Percentiles rank a stretch among this genome's conserved stretches.
phyloP scores from a whole-genome alignment of 805 yeast species.

The Priceomyces fermenticarens region DNA sequence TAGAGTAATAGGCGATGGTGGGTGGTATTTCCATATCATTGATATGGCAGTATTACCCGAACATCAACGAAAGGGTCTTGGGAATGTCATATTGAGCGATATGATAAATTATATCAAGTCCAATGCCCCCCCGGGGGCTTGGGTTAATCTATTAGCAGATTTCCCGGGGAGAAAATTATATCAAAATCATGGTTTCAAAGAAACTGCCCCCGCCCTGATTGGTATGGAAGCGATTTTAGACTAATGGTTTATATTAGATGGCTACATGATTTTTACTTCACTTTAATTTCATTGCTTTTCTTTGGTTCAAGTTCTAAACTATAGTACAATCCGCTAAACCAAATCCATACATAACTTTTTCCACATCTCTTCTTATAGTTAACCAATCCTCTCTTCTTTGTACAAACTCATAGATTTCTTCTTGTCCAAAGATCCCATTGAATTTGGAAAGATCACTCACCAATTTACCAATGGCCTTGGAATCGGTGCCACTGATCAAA shows the following conservation, averaged over 20 bases:
- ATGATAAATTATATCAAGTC: conserved; percentile 3
- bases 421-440: conserved; percentile 86
- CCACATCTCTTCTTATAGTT: conserved; percentile 71
- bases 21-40: conserved; percentile 6
- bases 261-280: too few relatives aligned
- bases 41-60: conserved; percentile 8
- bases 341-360: conserved; percentile 91
- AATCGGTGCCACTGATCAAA: conserved; percentile 65
- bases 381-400: conserved; percentile 88
- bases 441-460: conserved; percentile 82
- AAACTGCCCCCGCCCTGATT: too few relatives aligned
- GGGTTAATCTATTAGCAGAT: conserved; percentile 5
- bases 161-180: conserved; percentile 7
- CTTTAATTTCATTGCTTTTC: too few relatives aligned
- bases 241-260: too few relatives aligned
- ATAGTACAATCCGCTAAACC: conserved; percentile 74
- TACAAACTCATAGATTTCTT: conserved; percentile 90
- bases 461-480: conserved; percentile 79
- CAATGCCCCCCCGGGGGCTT: conserved; percentile 1
- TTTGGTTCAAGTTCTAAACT: conserved; percentile 1
- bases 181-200: background rate
- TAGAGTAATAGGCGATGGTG: conserved; percentile 8
- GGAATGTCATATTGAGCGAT: background rate
- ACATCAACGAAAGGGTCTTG: conserved; percentile 6
- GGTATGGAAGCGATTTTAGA: too few relatives aligned